Evolutionary conservation across 768 basidiomycete genomes (phyloP), one percentile per base, ranked within the genome.

Genomic region (Rhizopogon vinicolor): DNA sequence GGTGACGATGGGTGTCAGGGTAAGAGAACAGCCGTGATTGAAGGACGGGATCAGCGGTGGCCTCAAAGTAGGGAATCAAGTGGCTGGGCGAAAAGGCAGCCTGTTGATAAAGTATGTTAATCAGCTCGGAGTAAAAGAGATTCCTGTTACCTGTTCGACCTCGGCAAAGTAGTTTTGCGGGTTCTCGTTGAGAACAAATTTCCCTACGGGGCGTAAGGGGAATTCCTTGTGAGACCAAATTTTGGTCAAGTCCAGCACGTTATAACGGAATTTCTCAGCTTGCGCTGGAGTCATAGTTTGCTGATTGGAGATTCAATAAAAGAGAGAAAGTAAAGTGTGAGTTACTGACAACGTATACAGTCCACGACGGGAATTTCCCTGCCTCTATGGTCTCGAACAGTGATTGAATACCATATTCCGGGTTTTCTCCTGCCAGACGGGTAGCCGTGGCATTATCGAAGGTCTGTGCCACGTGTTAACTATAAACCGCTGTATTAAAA

Each of bases 11-110:
- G 39, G 90, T 91, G 66, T 92, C 90, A 3, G 88, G 87, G 78
- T 98, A 98, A 4, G 92, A 91, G 85, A 97, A 98, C 46, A 97
- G 82, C 53, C 95, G 91, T 19, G 90, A 89, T 68, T 98, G 94
- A 60, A 98, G 80, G 62, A 98, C 91, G 22, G 95, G 95, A 72
- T 98, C 95, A 19, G 86, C 83, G 4, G 90, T 87, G 41, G 93
- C 82, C 76, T 97, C 95, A 61, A 94, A 83, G 72, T 93, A 95
- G 1, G 90, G 91, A 9, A 96, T 70, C 48, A 84, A 74, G 71
- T 98, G 95, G 0, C 91, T 89, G 0, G 95, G 95, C 18, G 92
- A 83, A 79, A 92, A 95, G 2, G 93, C 93, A 56, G 74, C 77
- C 81, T 87, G 56, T 33, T 39, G 56, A 54, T 25, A 29, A 48